A percentile compares a stretch with the other conserved stretches of the same genome.
These are phyloP conservation scores for Triticum monococcum DNA, from an alignment of 176 grass and related monocot species.

Conservation along the genomic window DNA sequence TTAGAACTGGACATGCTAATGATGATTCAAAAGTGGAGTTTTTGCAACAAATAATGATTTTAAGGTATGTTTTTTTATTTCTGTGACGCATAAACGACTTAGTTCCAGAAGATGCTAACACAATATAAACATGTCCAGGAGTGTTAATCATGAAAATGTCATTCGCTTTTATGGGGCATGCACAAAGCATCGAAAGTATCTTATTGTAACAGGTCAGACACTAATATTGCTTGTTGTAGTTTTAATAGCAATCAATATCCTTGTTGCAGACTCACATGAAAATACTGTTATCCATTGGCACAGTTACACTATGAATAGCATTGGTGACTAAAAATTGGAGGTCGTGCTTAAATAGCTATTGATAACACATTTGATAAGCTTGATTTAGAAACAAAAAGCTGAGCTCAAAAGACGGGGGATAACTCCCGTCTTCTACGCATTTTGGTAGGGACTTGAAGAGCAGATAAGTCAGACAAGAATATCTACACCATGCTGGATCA, in stretches of 20 bases:
- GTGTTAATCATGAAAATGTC: slow-evolving; percentile 75
- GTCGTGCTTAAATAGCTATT: slow-evolving; percentile 1
- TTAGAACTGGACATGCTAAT: slow-evolving; percentile 62
- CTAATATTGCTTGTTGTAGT: slow-evolving; percentile 2
- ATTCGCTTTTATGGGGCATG: slow-evolving; percentile 83
- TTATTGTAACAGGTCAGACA: slow-evolving; percentile 82
- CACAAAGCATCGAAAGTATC: slow-evolving; percentile 59
- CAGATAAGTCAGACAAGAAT: slow-evolving; percentile 13
- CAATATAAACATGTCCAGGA: slow-evolving; percentile 52
- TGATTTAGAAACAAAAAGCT: not conserved
- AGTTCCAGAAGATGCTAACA: slow-evolving; percentile 27
- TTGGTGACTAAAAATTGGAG: not conserved
- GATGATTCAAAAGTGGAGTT: slow-evolving; percentile 74
- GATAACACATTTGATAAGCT: not conserved
- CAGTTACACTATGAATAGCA: not conserved
- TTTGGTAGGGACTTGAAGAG: slow-evolving; percentile 27
- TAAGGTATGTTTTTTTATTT: slow-evolving; percentile 64
- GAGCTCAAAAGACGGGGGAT: slow-evolving; percentile 19
- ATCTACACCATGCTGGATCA: not conserved
- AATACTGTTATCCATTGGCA: not conserved
- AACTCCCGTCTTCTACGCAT: slow-evolving; percentile 27
- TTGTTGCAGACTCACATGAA: slow-evolving; percentile 15
- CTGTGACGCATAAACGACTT: not conserved
- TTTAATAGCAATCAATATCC: not conserved
- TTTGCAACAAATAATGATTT: slow-evolving; percentile 88